Evolutionary conservation across 2,329 filamentous ascomycete species (phyloP), one percentile per base, ranked within the genome.

Genomic region (Sporothrix globosa): DNA sequence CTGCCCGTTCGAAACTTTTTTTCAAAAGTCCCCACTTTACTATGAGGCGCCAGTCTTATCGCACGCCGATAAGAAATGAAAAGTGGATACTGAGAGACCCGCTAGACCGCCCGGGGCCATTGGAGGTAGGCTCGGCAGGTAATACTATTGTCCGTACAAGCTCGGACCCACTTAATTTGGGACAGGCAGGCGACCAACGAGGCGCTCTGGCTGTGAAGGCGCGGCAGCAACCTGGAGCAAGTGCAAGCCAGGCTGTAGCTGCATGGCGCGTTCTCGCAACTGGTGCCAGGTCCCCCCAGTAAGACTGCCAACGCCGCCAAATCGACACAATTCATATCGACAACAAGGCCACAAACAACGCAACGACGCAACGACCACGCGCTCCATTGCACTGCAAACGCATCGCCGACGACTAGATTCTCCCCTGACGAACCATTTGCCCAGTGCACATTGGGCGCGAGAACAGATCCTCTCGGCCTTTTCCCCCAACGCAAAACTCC

Each of bases 161-260:
- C 63, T 70, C 14, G 39, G 70, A 61, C 60, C 61, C 68, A 66
- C 69, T 19, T 19, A 13, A 17, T 4, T 44, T 44, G 41, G 46
- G 21, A n/a, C 27, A 71, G 68, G 68, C 73, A 75, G 71, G 73
- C 74, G 69, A 61, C 63, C 61, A 61, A 69, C 70, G 56, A 67
- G 41, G 65, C 50, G 53, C 24, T 14, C 27, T 24, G 10, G n/a
- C 39, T 46, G 58, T n/a, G 50, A 30, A 68, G 53, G 54, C 50
- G 41, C 53, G 48, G 24, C 68, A 14, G 39, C 24, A 27, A 46
- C 39, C 46, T 44, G 17, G 48, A 63, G 69, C 74, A 70, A 73
- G 56, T 21, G 39, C 39, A 46, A 61, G 58, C 58, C 77, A 82
- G 80, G 81, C 80, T 81, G 81, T 81, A 82, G 80, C 80, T 80